These are phyloP conservation scores for Clonostachys byssicola DNA, from an alignment of 2,329 filamentous ascomycete genomes.

Conservation along the genomic window DNA sequence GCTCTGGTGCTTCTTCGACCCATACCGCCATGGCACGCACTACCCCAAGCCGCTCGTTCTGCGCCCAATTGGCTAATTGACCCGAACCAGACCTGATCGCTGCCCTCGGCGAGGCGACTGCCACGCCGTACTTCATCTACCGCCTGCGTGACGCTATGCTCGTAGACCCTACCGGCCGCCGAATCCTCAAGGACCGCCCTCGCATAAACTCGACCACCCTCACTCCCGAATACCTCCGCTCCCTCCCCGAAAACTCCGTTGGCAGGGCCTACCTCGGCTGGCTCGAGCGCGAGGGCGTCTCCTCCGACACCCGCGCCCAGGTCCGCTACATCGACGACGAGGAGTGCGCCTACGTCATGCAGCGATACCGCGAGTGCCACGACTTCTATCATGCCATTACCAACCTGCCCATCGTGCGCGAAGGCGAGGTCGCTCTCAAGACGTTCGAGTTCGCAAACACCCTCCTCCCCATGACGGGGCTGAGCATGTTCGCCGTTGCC, in stretches of 20 bases:
- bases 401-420: slow-evolving; percentile 83
- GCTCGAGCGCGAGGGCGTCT: slow-evolving; percentile 92
- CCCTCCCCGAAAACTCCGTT: slow-evolving; percentile 68
- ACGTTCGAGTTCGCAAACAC: slow-evolving; percentile 97
- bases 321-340: slow-evolving; percentile 93
- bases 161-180: slow-evolving; percentile 72
- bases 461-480: slow-evolving; percentile 86
- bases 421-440: slow-evolving; percentile 96
- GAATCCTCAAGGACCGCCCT: slow-evolving; percentile 86
- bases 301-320: slow-evolving; percentile 76
- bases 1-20: slow-evolving; percentile 64
- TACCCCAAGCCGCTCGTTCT: neutral
- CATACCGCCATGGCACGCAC: slow-evolving; percentile 67
- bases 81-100: slow-evolving; percentile 75
- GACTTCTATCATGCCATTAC: slow-evolving; percentile 97
- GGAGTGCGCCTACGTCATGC: slow-evolving; percentile 98
- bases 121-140: slow-evolving; percentile 91
- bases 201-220: slow-evolving; percentile 77
- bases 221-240: slow-evolving; percentile 63
- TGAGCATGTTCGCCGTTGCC: slow-evolving; percentile 80
- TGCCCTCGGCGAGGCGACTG: slow-evolving; percentile 88
- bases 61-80: neutral
- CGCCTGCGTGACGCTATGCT: slow-evolving; percentile 93
- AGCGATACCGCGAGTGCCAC: slow-evolving; percentile 94
- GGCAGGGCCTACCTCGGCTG: slow-evolving; percentile 81